Evolutionary conservation across 1,284 basidiomycete genomes (phyloP).

Genomic region (Boletus hoseneyae): DNA sequence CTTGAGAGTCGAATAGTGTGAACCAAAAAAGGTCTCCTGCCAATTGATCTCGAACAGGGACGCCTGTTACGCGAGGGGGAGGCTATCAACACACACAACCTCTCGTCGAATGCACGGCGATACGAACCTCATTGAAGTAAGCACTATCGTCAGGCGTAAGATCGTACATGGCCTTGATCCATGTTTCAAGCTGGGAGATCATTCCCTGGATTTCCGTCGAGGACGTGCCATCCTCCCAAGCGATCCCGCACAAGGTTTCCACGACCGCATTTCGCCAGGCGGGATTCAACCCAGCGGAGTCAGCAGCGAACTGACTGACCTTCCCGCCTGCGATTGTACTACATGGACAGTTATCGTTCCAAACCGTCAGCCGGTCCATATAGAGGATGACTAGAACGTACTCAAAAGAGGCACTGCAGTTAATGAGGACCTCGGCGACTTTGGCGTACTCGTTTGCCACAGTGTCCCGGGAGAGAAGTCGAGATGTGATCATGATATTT

Average conservation of each 20-base stretch:
- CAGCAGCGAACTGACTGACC: slow-evolving; percentile 35
- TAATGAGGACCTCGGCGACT: slow-evolving; percentile 30
- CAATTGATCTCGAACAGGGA: slow-evolving; percentile 22
- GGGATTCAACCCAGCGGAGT: slow-evolving; percentile 41
- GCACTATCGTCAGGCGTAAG: slow-evolving; percentile 34
- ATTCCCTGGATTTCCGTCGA: slow-evolving; percentile 27
- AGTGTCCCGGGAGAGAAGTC: slow-evolving; percentile 37
- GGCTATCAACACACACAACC: background rate
- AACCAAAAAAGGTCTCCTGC: no score
- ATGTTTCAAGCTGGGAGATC: slow-evolving; percentile 28
- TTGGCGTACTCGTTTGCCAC: slow-evolving; percentile 28
- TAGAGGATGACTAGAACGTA: background rate
- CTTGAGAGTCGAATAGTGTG: slow-evolving; percentile 32
- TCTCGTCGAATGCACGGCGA: background rate
- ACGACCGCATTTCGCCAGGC: slow-evolving; percentile 41
- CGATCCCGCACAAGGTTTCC: slow-evolving; percentile 24
- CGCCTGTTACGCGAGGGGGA: slow-evolving; percentile 27
- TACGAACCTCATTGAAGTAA: slow-evolving; percentile 43
- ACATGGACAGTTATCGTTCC: background rate
- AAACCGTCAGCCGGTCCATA: background rate
- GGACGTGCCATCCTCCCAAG: slow-evolving; percentile 36
- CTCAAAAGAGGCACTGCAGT: slow-evolving; percentile 9
- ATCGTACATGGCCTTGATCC: slow-evolving; percentile 23
- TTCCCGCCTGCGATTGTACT: slow-evolving; percentile 40
- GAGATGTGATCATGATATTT: slow-evolving; percentile 33